A percentile compares a stretch with the other conserved stretches of the same genome.
These are phyloP conservation scores for Cystobasidiaceae sp. DNA, from an alignment of 1,284 basidiomycete species.

Conservation along the genomic window DNA sequence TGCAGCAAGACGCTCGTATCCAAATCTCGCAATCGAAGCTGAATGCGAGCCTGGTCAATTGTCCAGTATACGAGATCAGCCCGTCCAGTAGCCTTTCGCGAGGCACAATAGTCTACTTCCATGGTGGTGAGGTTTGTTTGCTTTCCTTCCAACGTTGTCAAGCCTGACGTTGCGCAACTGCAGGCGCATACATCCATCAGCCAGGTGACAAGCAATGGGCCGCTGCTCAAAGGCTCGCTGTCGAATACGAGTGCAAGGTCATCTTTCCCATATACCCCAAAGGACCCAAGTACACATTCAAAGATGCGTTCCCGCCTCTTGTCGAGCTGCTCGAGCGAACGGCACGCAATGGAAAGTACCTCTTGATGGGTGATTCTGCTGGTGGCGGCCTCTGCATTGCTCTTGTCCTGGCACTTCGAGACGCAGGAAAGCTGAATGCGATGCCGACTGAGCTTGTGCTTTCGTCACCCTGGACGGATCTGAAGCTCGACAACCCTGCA, in stretches of 20 bases:
- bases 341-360: not conserved
- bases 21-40: not conserved
- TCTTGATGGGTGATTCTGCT: constrained; percentile 17
- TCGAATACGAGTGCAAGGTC: not conserved
- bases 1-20: not conserved
- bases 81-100: not conserved
- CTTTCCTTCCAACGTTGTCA: not conserved
- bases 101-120: constrained; percentile 14
- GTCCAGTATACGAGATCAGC: constrained; percentile 7
- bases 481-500: not conserved
- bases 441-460: constrained; percentile 13
- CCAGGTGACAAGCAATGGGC: constrained; percentile 13
- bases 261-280: constrained; percentile 21
- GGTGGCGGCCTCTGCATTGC: constrained; percentile 7
- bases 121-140: not conserved
- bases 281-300: constrained; percentile 9
- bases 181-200: constrained; percentile 20
- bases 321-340: not conserved
- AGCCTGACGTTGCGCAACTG: not conserved
- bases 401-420: not conserved
- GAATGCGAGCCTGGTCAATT: not conserved
- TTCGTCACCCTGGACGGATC: constrained; percentile 19
- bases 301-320: constrained; percentile 7
- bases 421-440: not conserved
- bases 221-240: not conserved